phyloP scores from a whole-genome alignment of 2,329 filamentous ascomycete genomes.

The Trichoderma brevicompactum region DNA sequence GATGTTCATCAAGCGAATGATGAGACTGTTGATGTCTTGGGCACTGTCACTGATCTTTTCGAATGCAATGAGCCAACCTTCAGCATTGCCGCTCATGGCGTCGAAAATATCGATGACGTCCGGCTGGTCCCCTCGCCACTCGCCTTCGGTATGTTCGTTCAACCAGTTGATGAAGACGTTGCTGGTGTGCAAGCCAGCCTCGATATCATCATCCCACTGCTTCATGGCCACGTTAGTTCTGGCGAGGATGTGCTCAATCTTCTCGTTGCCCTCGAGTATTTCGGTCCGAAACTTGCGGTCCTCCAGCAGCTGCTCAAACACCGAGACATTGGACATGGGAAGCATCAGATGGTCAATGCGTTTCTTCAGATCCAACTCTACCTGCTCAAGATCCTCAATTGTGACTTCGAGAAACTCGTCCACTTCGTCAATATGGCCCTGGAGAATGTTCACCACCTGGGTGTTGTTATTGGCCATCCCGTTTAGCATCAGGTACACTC shows the following conservation, averaged over 20 bases:
- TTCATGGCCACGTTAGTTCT: constrained; percentile 76
- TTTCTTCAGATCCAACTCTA: constrained; percentile 76
- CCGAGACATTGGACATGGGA: constrained; percentile 78
- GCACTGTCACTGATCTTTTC: constrained; percentile 75
- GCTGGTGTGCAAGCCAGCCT: constrained; percentile 76
- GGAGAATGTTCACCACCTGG: constrained; percentile 86
- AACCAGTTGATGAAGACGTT: constrained; percentile 79
- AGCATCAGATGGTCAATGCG: constrained; percentile 80
- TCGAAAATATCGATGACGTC: constrained; percentile 74
- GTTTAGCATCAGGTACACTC: constrained; percentile 84
- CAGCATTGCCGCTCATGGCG: constrained; percentile 90
- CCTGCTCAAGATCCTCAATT: constrained; percentile 80
- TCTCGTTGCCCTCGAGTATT: constrained; percentile 84
- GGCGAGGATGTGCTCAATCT: constrained; percentile 86
- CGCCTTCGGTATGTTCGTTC: constrained; percentile 63
- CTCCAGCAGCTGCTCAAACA: constrained; percentile 87
- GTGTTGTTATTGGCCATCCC: constrained; percentile 85
- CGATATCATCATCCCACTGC: constrained; percentile 77
- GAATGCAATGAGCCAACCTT: constrained; percentile 86
- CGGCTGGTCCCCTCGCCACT: constrained; percentile 64
- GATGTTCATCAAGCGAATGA: constrained; percentile 75
- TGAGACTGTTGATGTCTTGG: constrained; percentile 68
- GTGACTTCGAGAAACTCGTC: constrained; percentile 88
- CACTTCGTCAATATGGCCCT: constrained; percentile 90
- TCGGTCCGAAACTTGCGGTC: constrained; percentile 81